phyloP scores from a whole-genome alignment of 257 asterid species.

The Gardenia jasminoides region DNA sequence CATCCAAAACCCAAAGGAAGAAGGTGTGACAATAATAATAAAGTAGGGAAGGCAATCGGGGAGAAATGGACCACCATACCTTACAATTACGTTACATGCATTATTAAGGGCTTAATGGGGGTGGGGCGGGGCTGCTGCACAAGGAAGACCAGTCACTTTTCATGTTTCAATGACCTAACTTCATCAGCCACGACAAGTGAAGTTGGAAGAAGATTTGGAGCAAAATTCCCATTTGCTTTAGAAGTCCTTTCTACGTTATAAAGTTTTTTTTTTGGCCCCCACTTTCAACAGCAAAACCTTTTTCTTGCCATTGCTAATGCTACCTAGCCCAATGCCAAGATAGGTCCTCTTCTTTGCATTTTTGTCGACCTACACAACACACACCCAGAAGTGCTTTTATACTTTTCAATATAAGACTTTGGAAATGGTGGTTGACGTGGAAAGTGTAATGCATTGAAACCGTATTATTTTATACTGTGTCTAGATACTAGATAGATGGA shows the following conservation, averaged over 20 bases:
- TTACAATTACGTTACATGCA: neutral
- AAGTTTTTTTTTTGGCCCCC: neutral
- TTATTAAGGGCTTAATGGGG: constrained; percentile 5
- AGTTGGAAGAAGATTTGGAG: neutral
- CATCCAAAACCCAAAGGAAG: neutral
- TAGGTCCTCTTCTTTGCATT: neutral
- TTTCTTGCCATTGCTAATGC: neutral
- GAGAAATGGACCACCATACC: constrained; percentile 18
- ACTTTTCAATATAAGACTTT: neutral
- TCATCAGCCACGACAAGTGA: neutral
- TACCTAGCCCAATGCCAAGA: neutral
- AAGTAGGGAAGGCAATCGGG: constrained; percentile 1
- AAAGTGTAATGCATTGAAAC: neutral
- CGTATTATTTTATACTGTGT: no score
- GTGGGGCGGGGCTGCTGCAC: neutral
- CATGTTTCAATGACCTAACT: constrained; percentile 12
- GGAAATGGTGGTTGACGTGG: neutral
- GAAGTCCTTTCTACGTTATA: neutral
- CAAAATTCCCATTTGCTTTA: constrained; percentile 16
- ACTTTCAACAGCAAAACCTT: neutral
- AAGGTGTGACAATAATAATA: neutral
- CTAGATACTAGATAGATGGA: no score
- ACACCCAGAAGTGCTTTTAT: no score
- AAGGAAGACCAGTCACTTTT: constrained; percentile 11
- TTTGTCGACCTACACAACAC: no score